A percentile compares a stretch with the other conserved stretches of the same genome.
Conservation (phyloP, 768 basidiomycete species). For the Erythrobasidium yunnanense region DNA sequence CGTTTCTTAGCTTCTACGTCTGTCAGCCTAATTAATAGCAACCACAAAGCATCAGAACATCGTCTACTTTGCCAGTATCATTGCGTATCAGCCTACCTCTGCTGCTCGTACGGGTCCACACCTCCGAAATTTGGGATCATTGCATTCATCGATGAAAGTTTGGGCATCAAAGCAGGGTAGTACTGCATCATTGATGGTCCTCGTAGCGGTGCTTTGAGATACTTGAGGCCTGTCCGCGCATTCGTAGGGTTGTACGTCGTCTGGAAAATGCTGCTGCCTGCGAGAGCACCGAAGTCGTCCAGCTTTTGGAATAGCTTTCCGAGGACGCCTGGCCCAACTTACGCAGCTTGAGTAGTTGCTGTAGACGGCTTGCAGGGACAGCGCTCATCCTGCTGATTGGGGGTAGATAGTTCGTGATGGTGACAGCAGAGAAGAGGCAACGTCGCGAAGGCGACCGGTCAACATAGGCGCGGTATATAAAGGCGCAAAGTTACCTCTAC, state of each 20-base stretch:
- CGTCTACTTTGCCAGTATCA: neutral
- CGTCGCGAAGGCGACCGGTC: neutral
- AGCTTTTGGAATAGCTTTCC: too few species aligned
- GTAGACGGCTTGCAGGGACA: neutral
- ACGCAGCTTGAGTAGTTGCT: constrained; percentile 24
- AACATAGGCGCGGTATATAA: too few species aligned
- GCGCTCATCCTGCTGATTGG: neutral
- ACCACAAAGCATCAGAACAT: neutral
- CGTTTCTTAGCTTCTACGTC: constrained; percentile 11
- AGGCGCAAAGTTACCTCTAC: too few species aligned
- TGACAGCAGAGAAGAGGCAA: neutral
- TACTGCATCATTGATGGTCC: constrained; percentile 79
- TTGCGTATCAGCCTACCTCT: constrained; percentile 6
- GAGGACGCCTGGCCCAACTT: too few species aligned
- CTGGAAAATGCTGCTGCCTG: constrained; percentile 61
- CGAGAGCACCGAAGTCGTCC: too few species aligned
- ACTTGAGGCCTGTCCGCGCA: constrained; percentile 78
- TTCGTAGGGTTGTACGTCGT: constrained; percentile 76
- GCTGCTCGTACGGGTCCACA: constrained; percentile 12
- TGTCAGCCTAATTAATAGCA: neutral
- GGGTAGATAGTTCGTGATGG: neutral
- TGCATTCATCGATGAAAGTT: neutral
- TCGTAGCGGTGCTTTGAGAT: constrained; percentile 65
- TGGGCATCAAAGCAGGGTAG: constrained; percentile 45
- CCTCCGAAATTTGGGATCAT: constrained; percentile 3